These are phyloP conservation scores for Raphanus sativus DNA, from an alignment of 345 rosid genomes.

Conservation along the genomic window DNA sequence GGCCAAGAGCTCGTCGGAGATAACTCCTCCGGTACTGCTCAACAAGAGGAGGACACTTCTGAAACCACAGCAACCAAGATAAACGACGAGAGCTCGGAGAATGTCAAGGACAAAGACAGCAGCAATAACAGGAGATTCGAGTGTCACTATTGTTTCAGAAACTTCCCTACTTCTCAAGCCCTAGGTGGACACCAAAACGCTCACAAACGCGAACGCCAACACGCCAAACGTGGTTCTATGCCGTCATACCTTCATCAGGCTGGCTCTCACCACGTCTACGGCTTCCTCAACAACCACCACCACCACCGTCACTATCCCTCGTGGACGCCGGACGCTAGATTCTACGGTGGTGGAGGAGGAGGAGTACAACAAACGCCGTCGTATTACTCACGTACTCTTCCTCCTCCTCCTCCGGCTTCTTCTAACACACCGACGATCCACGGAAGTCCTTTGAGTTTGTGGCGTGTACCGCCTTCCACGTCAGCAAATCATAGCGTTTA, in stretches of 20 bases:
- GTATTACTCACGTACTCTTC: constrained; percentile 51
- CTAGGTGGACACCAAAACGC: constrained; percentile 99
- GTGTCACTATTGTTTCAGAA: constrained; percentile 91
- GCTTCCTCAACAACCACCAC: constrained; percentile 29
- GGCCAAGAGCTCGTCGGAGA: constrained; percentile 66
- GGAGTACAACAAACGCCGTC: constrained; percentile 32
- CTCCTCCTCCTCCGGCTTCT: constrained; percentile 32
- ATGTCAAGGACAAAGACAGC: constrained; percentile 37
- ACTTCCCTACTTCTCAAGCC: constrained; percentile 99
- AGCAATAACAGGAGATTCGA: constrained; percentile 61
- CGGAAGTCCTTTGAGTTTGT: constrained; percentile 66
- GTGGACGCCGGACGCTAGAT: constrained; percentile 40
- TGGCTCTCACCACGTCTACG: constrained; percentile 55
- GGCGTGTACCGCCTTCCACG: constrained; percentile 64
- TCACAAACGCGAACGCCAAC: constrained; percentile 94
- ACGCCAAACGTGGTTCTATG: constrained; percentile 82
- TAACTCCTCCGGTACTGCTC: constrained; percentile 12
- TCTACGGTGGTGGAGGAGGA: constrained; percentile 63
- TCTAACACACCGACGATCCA: constrained; percentile 48
- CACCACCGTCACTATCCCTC: constrained; percentile 49
- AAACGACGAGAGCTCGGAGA: constrained; percentile 32
- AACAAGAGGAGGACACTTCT: constrained; percentile 19
- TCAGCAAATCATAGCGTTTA: constrained; percentile 37
- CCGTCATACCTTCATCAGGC: constrained; percentile 55
- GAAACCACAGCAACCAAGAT: constrained; percentile 22